phyloP scores from a whole-genome alignment of 768 basidiomycete genomes.

The Daedaleopsis sinensis region DNA sequence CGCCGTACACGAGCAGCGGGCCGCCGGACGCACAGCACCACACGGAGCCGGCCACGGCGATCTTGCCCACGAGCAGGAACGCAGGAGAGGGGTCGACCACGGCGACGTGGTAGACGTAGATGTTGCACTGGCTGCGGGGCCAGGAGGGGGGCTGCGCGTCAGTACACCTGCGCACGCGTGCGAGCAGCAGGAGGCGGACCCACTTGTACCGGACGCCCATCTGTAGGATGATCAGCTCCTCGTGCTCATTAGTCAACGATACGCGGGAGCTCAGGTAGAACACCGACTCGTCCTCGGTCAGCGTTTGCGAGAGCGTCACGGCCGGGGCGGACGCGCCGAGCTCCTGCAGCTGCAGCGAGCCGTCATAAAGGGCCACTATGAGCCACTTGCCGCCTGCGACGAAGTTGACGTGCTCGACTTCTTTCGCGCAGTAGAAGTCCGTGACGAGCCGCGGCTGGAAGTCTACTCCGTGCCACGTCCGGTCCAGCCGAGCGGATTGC shows the following conservation, averaged over 20 bases:
- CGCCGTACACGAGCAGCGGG: constrained; percentile 15
- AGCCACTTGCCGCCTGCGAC: constrained; percentile 17
- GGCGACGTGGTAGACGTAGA: constrained; percentile 18
- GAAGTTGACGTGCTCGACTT: constrained; percentile 15
- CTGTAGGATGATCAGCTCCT: constrained; percentile 20
- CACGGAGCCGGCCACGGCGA: constrained; percentile 15
- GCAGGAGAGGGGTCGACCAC: constrained; percentile 9
- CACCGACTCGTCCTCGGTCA: constrained; percentile 20
- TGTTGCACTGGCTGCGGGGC: constrained; percentile 17
- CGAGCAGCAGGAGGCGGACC: background rate
- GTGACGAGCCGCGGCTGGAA: constrained; percentile 7
- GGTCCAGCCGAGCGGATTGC: constrained; percentile 13
- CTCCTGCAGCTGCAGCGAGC: constrained; percentile 14
- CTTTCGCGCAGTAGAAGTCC: constrained; percentile 8
- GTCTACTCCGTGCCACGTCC: constrained; percentile 12
- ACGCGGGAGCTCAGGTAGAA: constrained; percentile 21
- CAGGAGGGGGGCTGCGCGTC: background rate
- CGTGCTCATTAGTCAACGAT: constrained; percentile 17
- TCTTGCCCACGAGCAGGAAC: constrained; percentile 11
- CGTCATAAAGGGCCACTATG: constrained; percentile 17
- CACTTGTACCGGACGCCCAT: constrained; percentile 22
- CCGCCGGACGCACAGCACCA: constrained; percentile 20
- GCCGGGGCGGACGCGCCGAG: constrained; percentile 12
- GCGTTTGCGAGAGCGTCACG: constrained; percentile 6
- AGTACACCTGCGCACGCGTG: background rate